Evolutionary conservation across 1,284 basidiomycete species (phyloP), one percentile per base, ranked within the genome.

Genomic region (Cutaneotrichosporon dermatis): DNA sequence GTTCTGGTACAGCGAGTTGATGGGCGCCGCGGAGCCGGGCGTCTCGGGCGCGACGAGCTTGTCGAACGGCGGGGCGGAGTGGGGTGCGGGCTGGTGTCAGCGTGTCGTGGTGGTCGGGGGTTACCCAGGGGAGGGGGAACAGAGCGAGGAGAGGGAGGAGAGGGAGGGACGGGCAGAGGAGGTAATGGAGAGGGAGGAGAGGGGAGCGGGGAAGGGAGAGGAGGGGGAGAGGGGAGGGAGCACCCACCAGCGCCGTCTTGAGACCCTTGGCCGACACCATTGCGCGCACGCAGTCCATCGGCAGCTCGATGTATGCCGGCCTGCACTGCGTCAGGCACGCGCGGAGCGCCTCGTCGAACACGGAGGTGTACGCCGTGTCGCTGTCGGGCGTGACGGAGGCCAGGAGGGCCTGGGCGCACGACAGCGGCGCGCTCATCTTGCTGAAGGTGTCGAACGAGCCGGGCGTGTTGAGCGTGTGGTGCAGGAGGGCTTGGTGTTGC

Each of bases 301-400:
- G 95, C 6, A 98, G 81, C 42, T 88, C 85, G 55, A 98, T 79
- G 74, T 98, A 98, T 15, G 89, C 90, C 0, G 94, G 93, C 16
- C 89, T 84, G 40, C 88, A 88, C 83, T 90, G 67, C 43, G 59
- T 58, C 55, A 96, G 83, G 61, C 90, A 91, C 34, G 86, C 84
- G 3, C 81, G 83, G 53, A 98, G 80, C 51, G 92, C 81, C 45
- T 87, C 83, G 75, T 98, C 94, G 51, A 98, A 91, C 66, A 89
- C 85, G 2, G 80, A 79, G 12, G 73, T 72, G 71, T 70, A 75
- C 0, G 84, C 83, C 0, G 88, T 88, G 39, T 59, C 43, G 8
- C 69, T 67, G 34, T 57, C 59, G 16, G 81, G 81, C 13, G 76
- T 71, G 58, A 81, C 82, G 60, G 82, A 78, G 66, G 76, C 82